These are phyloP conservation scores for Amesomyces nigricolor DNA, from an alignment of 2,329 filamentous ascomycete species.

Conservation along the genomic window DNA sequence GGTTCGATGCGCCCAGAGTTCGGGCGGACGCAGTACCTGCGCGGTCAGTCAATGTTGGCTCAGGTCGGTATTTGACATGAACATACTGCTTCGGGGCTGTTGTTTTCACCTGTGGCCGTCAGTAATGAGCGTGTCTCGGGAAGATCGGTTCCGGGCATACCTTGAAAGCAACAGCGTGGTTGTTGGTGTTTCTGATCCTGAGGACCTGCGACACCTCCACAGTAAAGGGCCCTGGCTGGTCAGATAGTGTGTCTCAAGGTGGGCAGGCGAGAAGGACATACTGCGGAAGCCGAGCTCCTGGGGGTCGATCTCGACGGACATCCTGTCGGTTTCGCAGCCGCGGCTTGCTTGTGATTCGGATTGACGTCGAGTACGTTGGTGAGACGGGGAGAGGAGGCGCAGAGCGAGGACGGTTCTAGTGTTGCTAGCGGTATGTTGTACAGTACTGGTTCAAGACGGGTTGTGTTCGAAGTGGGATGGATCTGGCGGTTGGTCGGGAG, in stretches of 20 bases:
- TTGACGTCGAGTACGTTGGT: neutral
- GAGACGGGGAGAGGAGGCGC: neutral
- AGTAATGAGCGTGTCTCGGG: constrained; percentile 23
- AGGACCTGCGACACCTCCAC: constrained; percentile 60
- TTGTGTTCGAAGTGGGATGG: no score
- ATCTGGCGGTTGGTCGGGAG: no score
- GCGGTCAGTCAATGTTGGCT: constrained; percentile 22
- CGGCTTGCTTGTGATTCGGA: neutral
- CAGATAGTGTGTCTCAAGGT: constrained; percentile 10
- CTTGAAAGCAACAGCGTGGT: constrained; percentile 63
- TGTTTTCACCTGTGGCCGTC: constrained; percentile 76
- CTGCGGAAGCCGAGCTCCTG: constrained; percentile 88
- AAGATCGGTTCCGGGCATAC: constrained; percentile 35
- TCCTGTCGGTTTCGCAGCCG: constrained; percentile 41
- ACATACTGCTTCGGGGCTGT: constrained; percentile 94
- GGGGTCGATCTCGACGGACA: constrained; percentile 94
- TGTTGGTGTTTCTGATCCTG: constrained; percentile 59
- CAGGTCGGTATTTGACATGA: neutral
- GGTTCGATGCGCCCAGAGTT: constrained; percentile 96
- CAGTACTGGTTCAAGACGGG: no score
- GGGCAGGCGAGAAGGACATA: constrained; percentile 43
- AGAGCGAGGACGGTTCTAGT: no score
- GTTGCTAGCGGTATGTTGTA: no score
- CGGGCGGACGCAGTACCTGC: constrained; percentile 92
- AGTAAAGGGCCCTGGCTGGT: constrained; percentile 56